phyloP scores from a whole-genome alignment of 345 rosid species.

The Bruguiera parviflora region DNA sequence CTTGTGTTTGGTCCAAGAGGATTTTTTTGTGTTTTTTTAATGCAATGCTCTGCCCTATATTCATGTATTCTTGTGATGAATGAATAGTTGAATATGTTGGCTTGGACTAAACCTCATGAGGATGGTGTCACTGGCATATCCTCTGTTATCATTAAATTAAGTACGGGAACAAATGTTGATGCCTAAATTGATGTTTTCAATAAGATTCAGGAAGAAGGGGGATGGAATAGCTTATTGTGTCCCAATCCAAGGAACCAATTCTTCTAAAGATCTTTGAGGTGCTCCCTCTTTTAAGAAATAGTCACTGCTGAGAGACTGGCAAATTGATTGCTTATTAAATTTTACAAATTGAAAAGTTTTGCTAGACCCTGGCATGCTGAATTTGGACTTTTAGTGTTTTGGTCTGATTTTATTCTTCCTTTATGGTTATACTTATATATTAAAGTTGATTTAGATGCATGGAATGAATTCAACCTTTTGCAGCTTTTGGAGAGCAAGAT shows the following conservation, averaged over 20 bases:
- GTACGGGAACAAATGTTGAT: not conserved
- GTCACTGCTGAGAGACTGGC: not conserved
- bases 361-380: not conserved
- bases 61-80: not conserved
- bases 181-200: not conserved
- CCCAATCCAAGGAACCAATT: not conserved
- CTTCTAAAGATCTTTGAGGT: not conserved
- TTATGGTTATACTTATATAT: slow-evolving; percentile 10
- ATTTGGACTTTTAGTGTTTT: not conserved
- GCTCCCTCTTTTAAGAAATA: not conserved
- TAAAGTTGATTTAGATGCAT: slow-evolving; percentile 20
- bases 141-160: not conserved
- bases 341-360: not conserved
- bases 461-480: slow-evolving; percentile 24
- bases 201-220: slow-evolving; percentile 10
- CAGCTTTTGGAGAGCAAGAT: slow-evolving; percentile 98
- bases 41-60: not conserved
- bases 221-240: not conserved
- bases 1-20: not conserved
- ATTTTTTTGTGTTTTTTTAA: slow-evolving; percentile 2
- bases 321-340: not conserved
- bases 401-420: not conserved
- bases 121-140: not conserved
- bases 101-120: not conserved
- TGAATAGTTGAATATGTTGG: not conserved